Evolutionary conservation across 2,329 filamentous ascomycete species (phyloP).

Genomic region (Dryadomyces quercus-mongolicae): DNA sequence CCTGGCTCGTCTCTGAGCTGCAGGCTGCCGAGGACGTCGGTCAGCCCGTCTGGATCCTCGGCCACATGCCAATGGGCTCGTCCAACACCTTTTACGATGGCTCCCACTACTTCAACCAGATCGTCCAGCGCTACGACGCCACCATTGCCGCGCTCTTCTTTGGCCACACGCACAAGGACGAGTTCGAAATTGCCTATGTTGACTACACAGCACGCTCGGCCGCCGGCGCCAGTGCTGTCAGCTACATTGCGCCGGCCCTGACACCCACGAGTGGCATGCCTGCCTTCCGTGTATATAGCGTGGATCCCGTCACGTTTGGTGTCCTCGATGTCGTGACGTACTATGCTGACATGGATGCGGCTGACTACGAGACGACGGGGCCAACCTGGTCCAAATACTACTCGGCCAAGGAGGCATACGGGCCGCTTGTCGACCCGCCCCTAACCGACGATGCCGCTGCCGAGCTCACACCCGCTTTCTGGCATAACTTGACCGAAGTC

Average conservation of each 20-base stretch:
- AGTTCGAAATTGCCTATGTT: constrained; percentile 43
- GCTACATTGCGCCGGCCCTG: constrained; percentile 41
- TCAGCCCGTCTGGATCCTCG: constrained; percentile 43
- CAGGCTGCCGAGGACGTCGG: constrained; percentile 34
- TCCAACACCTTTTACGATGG: constrained; percentile 37
- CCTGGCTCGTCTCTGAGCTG: constrained; percentile 40
- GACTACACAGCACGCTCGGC: constrained; percentile 28
- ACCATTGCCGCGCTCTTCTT: constrained; percentile 44
- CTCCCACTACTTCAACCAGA: constrained; percentile 40
- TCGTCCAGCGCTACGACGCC: constrained; percentile 36
- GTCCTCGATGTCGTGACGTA: constrained; percentile 41
- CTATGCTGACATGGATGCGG: constrained; percentile 34
- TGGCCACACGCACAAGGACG: constrained; percentile 42
- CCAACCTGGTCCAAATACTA: constrained; percentile 42
- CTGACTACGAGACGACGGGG: constrained; percentile 27
- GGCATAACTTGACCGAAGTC: constrained; percentile 25
- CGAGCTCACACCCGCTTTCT: constrained; percentile 34
- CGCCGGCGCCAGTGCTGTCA: constrained; percentile 31
- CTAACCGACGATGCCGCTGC: constrained; percentile 17
- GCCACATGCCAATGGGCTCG: constrained; percentile 42
- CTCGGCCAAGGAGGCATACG: constrained; percentile 41
- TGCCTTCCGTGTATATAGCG: constrained; percentile 42
- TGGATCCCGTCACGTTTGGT: constrained; percentile 42
- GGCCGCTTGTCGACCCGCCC: constrained; percentile 28
- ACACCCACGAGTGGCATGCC: constrained; percentile 44